phyloP scores from a whole-genome alignment of 106 monocot species.

The Allium sativum region DNA sequence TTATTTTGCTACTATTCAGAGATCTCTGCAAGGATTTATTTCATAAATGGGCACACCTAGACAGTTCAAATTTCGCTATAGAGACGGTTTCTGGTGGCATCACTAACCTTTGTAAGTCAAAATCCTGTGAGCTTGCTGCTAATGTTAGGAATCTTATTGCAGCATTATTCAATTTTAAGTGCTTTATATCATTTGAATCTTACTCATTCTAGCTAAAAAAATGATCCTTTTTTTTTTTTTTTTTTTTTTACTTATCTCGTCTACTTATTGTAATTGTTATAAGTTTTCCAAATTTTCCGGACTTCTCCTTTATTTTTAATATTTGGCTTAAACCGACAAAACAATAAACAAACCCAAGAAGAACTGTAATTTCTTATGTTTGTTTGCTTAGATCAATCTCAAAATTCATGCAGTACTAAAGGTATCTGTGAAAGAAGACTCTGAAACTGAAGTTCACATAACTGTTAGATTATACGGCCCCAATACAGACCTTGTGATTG shows the following conservation, averaged over 20 bases:
- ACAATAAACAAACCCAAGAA: neutral
- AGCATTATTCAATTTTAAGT: neutral
- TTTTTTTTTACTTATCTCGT: neutral
- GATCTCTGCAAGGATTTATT: slow-evolving; percentile 64
- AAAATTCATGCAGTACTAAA: slow-evolving; percentile 61
- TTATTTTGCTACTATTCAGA: slow-evolving; percentile 24
- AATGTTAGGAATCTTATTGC: neutral
- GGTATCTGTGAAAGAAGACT: slow-evolving; percentile 54
- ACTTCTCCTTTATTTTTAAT: neutral
- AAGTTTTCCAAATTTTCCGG: too few species aligned
- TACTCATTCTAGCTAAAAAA: too few species aligned
- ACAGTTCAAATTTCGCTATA: slow-evolving; percentile 47
- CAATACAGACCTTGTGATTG: slow-evolving; percentile 89
- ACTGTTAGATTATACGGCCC: slow-evolving; percentile 90
- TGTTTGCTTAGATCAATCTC: neutral
- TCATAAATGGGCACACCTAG: slow-evolving; percentile 43
- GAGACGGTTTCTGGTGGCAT: slow-evolving; percentile 82
- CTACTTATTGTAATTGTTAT: neutral
- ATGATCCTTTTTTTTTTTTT: neutral
- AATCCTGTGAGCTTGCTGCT: neutral
- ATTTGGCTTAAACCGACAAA: neutral
- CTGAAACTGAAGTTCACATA: slow-evolving; percentile 21
- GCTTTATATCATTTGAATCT: neutral
- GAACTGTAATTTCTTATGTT: neutral
- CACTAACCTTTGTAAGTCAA: slow-evolving; percentile 69